Conservation (phyloP, 2,329 filamentous ascomycete genomes). For the Fusarium miscanthi region DNA sequence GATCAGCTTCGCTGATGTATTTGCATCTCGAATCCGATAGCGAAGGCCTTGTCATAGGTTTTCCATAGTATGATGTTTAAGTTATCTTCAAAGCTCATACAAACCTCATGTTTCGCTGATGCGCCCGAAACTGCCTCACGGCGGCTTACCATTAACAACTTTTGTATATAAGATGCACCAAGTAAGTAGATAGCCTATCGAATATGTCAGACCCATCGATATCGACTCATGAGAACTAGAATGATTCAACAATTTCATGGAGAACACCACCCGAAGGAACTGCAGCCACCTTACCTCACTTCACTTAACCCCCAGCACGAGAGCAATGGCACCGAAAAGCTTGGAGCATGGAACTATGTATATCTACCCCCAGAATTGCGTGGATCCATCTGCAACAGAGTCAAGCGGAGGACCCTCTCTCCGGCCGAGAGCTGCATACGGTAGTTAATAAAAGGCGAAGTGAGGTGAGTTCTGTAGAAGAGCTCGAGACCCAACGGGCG, state of each 20-base stretch:
- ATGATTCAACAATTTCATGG: constrained; percentile 1
- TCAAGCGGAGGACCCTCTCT: constrained; percentile 30
- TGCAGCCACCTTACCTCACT: constrained; percentile 5
- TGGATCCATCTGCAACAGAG: constrained; percentile 25
- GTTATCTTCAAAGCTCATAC: neutral
- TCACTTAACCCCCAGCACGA: neutral
- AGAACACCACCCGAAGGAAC: neutral
- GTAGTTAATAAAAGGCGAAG: constrained; percentile 27
- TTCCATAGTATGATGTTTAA: neutral
- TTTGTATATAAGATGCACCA: neutral
- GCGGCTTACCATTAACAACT: neutral
- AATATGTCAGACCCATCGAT: constrained; percentile 25
- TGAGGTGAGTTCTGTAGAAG: constrained; percentile 6
- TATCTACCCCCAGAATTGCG: constrained; percentile 13
- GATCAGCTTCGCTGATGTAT: neutral
- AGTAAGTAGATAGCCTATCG: constrained; percentile 19
- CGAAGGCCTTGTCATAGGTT: neutral
- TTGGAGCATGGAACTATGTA: constrained; percentile 7
- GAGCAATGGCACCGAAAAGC: neutral
- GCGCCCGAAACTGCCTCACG: neutral
- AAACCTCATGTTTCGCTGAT: neutral
- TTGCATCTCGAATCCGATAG: neutral
- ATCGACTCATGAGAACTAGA: constrained; percentile 20
- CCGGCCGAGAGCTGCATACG: constrained; percentile 33
- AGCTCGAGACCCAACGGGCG: constrained; percentile 3